phyloP scores from a whole-genome alignment of 768 basidiomycete genomes.

The Gelatoporia subvermispora region DNA sequence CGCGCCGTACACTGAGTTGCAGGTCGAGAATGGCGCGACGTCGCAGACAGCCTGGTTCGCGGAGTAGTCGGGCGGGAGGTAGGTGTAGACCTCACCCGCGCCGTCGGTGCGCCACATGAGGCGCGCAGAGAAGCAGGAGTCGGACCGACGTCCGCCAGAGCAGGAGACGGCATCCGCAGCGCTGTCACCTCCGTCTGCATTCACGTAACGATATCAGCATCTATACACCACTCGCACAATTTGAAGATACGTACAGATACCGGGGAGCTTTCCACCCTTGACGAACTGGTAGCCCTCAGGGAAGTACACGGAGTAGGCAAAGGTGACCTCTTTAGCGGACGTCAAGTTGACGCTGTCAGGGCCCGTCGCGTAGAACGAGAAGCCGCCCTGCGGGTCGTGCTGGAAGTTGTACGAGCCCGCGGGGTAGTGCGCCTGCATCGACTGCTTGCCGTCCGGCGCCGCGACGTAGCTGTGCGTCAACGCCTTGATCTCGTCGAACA shows the following conservation, averaged over 20 bases:
- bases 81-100: slow-evolving; percentile 40
- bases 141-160: slow-evolving; percentile 62
- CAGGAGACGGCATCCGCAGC: slow-evolving; percentile 47
- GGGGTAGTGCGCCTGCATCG: slow-evolving; percentile 22
- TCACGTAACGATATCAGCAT: not conserved
- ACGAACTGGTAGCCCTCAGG: slow-evolving; percentile 58
- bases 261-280: slow-evolving; percentile 69
- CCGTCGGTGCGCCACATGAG: slow-evolving; percentile 62
- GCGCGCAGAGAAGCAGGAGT: slow-evolving; percentile 62
- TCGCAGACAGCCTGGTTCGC: slow-evolving; percentile 48
- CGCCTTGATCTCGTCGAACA: slow-evolving; percentile 15
- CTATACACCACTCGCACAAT: not conserved
- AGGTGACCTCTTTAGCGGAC: slow-evolving; percentile 60
- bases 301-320: slow-evolving; percentile 61
- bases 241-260: slow-evolving; percentile 64
- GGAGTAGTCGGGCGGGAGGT: slow-evolving; percentile 37
- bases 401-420: slow-evolving; percentile 52
- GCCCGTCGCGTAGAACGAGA: slow-evolving; percentile 71
- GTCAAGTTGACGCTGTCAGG: slow-evolving; percentile 46
- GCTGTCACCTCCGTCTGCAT: slow-evolving; percentile 53
- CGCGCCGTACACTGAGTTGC: slow-evolving; percentile 61
- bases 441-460: slow-evolving; percentile 20
- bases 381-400: slow-evolving; percentile 46
- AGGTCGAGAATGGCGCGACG: slow-evolving; percentile 43
- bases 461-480: slow-evolving; percentile 20